phyloP scores from a whole-genome alignment of 306 rosid genomes.

The Alnus glutinosa region DNA sequence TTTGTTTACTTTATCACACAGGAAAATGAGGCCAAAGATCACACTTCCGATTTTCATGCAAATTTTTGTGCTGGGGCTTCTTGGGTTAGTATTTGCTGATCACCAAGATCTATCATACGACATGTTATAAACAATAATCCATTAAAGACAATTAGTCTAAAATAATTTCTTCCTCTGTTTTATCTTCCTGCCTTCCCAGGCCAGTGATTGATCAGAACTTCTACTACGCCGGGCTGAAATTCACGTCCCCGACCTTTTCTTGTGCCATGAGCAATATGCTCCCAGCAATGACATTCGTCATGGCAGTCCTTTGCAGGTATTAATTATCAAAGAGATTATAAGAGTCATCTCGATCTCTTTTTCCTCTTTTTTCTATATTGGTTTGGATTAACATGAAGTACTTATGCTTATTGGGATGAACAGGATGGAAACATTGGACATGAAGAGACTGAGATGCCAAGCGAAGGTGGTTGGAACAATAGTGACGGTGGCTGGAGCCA shows the following conservation, averaged over 20 bases:
- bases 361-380: background rate
- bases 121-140: background rate
- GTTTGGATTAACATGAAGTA: conserved; percentile 16
- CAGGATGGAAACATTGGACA: conserved; percentile 82
- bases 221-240: conserved; percentile 79
- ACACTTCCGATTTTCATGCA: conserved; percentile 67
- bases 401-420: conserved; percentile 14
- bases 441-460: conserved; percentile 57
- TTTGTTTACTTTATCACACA: conserved; percentile 29
- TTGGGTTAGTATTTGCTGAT: conserved; percentile 59
- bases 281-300: conserved; percentile 87
- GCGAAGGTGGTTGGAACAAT: conserved; percentile 83
- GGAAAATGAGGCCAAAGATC: conserved; percentile 84
- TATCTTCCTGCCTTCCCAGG: conserved; percentile 33
- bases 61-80: conserved; percentile 78
- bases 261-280: conserved; percentile 91
- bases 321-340: background rate
- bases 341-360: background rate
- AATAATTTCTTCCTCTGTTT: background rate
- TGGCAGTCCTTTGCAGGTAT: conserved; percentile 90
- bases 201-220: conserved; percentile 94
- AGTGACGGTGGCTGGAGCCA: conserved; percentile 81
- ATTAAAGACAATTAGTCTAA: background rate
- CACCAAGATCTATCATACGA: too few species aligned
- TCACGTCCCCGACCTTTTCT: conserved; percentile 84